Evolutionary conservation across 73 alveolate genomes (phyloP), one percentile per base, ranked within the genome.

Genomic region (Symbiodinium natans): DNA sequence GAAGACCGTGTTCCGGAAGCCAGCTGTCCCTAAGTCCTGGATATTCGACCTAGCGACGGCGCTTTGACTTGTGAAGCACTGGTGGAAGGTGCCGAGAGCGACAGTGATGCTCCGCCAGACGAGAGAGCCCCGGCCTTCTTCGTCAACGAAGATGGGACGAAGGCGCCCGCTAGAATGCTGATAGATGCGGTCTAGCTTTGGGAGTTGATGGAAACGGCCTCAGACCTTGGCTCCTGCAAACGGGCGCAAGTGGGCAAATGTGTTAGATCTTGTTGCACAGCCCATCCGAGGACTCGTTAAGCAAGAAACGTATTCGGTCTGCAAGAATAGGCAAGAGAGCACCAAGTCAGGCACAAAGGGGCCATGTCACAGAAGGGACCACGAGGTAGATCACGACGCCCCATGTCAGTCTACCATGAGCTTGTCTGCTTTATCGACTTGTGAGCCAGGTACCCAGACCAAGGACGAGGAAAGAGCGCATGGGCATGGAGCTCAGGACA

Each of bases 121-220:
- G 96, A 90, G 33, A 68, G 96, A 15, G 96, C 96, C 1, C 96
- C 96, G 10, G 96, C 96, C 38, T 90, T 90, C 89, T 90, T 90
- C 82, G 96, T 90, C 43, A 90, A 90, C 27, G 96, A 90, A 41
- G 96, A 90, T 31, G 96, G 96, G 3, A 71, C 96, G n/a, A 90
- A 90, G 96, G 96, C 83, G 38, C 93, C 10, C 56, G 82, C n/a
- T 10, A n/a, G 42, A 29, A 21, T 52, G 31, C 59, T 54, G 41
- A 7, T 36, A 8, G 33, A 1, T 6, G 38, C 10, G 9, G 10
- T 29, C 34, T 23, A 36, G 11, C 34, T 68, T 68, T 68, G 82
- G 40, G 38, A 68, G 82, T 68, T 9, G 11, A 15, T 68, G 82
- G 40, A 68, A 19, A n/a, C n/a, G n/a, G n/a, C n/a, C n/a, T n/a